Evolutionary conservation across 1,139 yeast genomes (phyloP).

Genomic region (Lodderomyces oxycetoniae): DNA sequence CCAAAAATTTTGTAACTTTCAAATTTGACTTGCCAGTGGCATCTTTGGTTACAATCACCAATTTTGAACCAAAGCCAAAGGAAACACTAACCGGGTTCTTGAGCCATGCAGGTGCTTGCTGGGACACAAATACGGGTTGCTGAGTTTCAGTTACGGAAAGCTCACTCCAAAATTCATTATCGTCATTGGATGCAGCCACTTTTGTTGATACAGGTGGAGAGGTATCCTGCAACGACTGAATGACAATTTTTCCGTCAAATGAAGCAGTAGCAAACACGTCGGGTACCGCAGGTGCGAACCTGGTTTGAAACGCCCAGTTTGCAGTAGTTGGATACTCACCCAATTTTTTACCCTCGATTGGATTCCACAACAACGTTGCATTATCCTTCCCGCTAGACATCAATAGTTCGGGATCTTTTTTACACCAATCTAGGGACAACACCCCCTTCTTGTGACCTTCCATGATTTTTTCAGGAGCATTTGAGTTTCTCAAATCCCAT

Average conservation of each 20-base stretch:
- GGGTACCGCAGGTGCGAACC: conserved; percentile 84
- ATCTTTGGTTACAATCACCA: conserved; percentile 53
- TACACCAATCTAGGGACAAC: conserved; percentile 89
- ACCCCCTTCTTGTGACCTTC: conserved; percentile 87
- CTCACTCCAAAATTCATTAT: conserved; percentile 73
- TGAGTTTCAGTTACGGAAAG: conserved; percentile 70
- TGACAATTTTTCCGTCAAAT: conserved; percentile 77
- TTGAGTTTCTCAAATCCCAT: conserved; percentile 94
- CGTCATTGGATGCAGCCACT: conserved; percentile 53
- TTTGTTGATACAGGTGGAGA: conserved; percentile 49
- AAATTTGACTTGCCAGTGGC: conserved; percentile 44
- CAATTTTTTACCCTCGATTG: conserved; percentile 60
- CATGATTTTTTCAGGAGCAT: conserved; percentile 75
- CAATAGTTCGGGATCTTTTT: conserved; percentile 70
- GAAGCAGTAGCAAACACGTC: conserved; percentile 92
- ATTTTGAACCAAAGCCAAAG: conserved; percentile 93
- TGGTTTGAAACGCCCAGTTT: conserved; percentile 88
- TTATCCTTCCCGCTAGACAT: conserved; percentile 92
- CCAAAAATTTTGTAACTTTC: conserved; percentile 45
- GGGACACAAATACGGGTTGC: conserved; percentile 60
- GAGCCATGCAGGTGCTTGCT: conserved; percentile 90
- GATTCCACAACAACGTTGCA: conserved; percentile 87
- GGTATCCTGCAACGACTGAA: conserved; percentile 87
- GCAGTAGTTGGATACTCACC: conserved; percentile 91
- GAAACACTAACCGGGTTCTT: conserved; percentile 68